Base-by-base conservation (phyloP, 2,329 filamentous ascomycete genomes). In the Trichoderma pleuroti region DNA sequence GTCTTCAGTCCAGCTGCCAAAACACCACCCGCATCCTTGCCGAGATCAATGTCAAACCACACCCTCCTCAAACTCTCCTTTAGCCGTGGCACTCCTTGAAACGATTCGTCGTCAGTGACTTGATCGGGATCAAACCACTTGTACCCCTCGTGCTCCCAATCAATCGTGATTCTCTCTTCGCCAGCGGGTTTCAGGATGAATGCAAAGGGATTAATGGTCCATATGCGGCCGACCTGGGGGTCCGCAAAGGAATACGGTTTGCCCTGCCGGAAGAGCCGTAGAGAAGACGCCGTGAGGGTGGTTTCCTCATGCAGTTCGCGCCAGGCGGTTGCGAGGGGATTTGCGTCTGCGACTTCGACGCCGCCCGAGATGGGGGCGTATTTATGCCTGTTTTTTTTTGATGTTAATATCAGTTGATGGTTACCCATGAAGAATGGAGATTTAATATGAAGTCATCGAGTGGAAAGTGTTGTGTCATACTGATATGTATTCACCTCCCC, bases 261-360 rank as follows among this genome's bases (percentile, higher is more conserved):
- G 1, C 89, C 90, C 28, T 84, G 81, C 21, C 87, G 84, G 74
- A 88, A 83, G 26, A 89, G 81, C 2, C 81, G 80, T 8, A 90
- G 76, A 0, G 83, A 82, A 0, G 79, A 75, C 0, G 80, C 73
- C 0, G 82, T 85, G 14, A 92, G 82, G 1, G 81, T 82, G 0
- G 90, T 91, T 77, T 92, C 90, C 76, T 92, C 89, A 6, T 77
- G 75, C 26, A 92, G 81, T 78, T 91, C 89, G 16, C 90, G 84
- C 83, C 86, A 86, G 30, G 90, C 90, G 0, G 90, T 86, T 4
- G 82, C 80, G 7, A 89, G 77, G 0, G 89, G 86, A 26, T 78
- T 83, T 4, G 80, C 71, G 74, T 92, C 90, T 0, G 78, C 76
- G 7, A 80, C 66, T 4, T 91, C 86, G 64, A 92, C 86, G 68